Percentiles rank a stretch among this genome's conserved stretches.
Evolutionary conservation across 2,329 filamentous ascomycete species (phyloP).

Genomic region (Cladosporium velox): DNA sequence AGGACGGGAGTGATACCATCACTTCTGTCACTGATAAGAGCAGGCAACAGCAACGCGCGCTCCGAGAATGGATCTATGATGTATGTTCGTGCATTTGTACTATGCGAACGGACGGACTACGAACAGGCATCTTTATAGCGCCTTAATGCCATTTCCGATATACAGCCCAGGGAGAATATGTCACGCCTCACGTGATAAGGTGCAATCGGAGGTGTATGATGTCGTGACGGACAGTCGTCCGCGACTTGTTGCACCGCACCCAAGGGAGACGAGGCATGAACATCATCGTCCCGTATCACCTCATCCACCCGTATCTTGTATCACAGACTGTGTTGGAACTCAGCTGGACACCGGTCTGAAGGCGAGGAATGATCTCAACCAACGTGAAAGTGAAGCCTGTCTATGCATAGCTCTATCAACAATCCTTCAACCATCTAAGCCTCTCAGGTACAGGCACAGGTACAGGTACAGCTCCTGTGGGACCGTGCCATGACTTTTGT

Average conservation of each 20-base stretch:
- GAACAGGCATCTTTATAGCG: not conserved
- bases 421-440: not conserved
- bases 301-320: not conserved
- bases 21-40: slow-evolving; percentile 10
- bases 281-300: not conserved
- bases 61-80: not conserved
- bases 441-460: slow-evolving; percentile 4
- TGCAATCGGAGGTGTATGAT: slow-evolving; percentile 6
- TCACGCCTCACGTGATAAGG: slow-evolving; percentile 1
- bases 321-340: not conserved
- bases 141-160: not conserved
- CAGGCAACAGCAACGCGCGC: slow-evolving; percentile 1
- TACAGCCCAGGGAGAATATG: not conserved
- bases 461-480: not conserved
- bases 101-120: not conserved
- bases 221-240: slow-evolving; percentile 7
- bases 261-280: not conserved
- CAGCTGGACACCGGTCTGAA: not conserved
- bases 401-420: not conserved
- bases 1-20: not conserved
- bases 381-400: not conserved
- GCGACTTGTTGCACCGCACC: slow-evolving; percentile 13
- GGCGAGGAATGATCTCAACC: not conserved
- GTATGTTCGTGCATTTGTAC: not conserved
- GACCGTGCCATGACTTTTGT: slow-evolving; percentile 19